Conservation (phyloP, 148 eudicot species). For the Suaeda aralocaspica region DNA sequence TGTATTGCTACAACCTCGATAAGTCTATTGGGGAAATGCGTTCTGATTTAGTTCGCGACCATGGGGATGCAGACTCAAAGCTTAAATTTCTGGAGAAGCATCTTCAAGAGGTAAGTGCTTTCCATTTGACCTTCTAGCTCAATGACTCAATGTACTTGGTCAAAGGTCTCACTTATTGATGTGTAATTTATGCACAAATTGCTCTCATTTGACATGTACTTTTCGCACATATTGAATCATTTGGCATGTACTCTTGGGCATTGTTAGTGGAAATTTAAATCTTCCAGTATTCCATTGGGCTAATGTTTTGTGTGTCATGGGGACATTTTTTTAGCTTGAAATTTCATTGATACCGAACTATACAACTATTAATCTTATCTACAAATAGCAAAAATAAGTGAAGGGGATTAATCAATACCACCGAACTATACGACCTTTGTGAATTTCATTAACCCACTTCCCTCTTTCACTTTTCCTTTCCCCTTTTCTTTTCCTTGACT, state of each 20-base stretch:
- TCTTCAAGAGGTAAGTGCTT: slow-evolving; percentile 73
- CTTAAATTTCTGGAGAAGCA: slow-evolving; percentile 88
- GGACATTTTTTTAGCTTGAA: not conserved
- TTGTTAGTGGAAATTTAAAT: not conserved
- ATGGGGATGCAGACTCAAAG: slow-evolving; percentile 76
- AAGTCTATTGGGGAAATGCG: slow-evolving; percentile 97
- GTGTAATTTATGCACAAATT: not conserved
- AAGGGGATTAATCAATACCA: too few species aligned
- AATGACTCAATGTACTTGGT: not conserved
- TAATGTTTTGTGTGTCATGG: not conserved
- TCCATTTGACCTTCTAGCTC: slow-evolving; percentile 4
- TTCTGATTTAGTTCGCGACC: slow-evolving; percentile 77
- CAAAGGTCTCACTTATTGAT: not conserved
- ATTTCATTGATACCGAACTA: not conserved
- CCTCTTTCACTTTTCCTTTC: too few species aligned
- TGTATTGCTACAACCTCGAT: slow-evolving; percentile 96
- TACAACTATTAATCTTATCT: not conserved
- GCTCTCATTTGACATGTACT: not conserved
- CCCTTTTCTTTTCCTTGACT: too few species aligned
- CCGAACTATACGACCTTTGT: too few species aligned
- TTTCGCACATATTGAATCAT: too few species aligned
- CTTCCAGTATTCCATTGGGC: not conserved
- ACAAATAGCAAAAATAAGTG: too few species aligned
- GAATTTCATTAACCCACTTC: too few species aligned
- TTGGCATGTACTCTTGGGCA: not conserved